Conservation (phyloP, 495 filamentous ascomycete genomes). For the Podospora australis region DNA sequence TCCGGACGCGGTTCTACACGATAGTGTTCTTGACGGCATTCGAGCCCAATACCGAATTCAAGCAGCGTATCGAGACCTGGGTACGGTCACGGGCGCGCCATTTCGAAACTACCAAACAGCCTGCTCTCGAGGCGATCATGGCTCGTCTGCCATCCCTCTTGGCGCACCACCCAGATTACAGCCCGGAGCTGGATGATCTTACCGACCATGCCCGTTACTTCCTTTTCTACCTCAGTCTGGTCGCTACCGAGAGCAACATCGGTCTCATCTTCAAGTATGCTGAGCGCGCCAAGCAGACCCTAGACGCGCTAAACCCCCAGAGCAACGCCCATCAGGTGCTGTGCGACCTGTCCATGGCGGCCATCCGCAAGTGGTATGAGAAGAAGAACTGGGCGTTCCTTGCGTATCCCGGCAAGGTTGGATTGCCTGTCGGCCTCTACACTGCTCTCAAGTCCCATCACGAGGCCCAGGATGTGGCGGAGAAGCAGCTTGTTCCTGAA, state of each 20-base stretch:
- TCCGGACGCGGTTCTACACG: constrained; percentile 75
- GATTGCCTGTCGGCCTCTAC: constrained; percentile 73
- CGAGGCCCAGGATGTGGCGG: constrained; percentile 73
- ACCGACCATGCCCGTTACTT: constrained; percentile 78
- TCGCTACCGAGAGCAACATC: constrained; percentile 81
- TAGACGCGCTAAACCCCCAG: constrained; percentile 61
- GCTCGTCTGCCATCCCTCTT: constrained; percentile 78
- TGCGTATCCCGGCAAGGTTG: constrained; percentile 73
- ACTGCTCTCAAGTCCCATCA: constrained; percentile 64
- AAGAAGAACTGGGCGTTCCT: constrained; percentile 71
- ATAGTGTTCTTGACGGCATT: constrained; percentile 86
- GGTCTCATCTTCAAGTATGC: constrained; percentile 86
- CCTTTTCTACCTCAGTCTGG: constrained; percentile 75
- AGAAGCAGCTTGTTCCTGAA: constrained; percentile 74
- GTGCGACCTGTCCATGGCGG: constrained; percentile 78
- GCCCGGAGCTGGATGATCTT: constrained; percentile 58
- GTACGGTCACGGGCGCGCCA: constrained; percentile 66
- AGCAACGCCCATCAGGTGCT: constrained; percentile 74
- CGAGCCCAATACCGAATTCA: constrained; percentile 65
- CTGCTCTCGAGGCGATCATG: constrained; percentile 77
- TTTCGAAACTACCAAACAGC: constrained; percentile 47
- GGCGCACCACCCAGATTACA: constrained; percentile 93
- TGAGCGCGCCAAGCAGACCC: constrained; percentile 84
- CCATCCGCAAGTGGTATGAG: constrained; percentile 78
- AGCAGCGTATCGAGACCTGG: constrained; percentile 75